Evolutionary conservation across 192 early-diverging fungal genomes (phyloP), one percentile per base, ranked within the genome.

Genomic region (Coemansia sp.): DNA sequence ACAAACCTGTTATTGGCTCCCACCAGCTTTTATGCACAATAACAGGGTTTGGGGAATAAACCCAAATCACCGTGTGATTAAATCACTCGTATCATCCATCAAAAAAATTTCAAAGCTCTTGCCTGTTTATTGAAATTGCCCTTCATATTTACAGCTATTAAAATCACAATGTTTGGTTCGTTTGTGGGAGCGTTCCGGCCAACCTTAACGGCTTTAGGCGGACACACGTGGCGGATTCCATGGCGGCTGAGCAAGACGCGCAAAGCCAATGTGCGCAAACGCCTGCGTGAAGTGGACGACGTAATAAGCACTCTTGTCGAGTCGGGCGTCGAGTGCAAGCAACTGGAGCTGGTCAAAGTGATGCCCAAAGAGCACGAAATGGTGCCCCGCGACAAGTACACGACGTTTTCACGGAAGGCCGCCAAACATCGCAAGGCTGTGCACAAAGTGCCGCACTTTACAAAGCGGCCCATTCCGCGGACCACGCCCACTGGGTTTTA

Each of bases 391-490:
- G 88, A 92, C 70, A 93, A 93, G 72, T 93, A 93, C 78, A 89
- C 87, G 12, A 88, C 88, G 15, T 93, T 93, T 66, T 90, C 88
- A 56, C 88, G 89, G 58, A 82, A 76, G 21, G 84, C 84, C 60
- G 79, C 76, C 53, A 84, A 86, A 37, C 85, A 91, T 65, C 86
- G 89, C 60, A 93, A 93, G 81, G 86, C 87, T 57, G 75, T 92
- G 15, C 92, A 93, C 81, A 88, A 89, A 71, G 90, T 93, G 10
- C 92, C 90, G 56, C 87, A 93, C 62, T 93, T 93, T 71, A 91
- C 92, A 29, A 92, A 92, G 71, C 84, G 86, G 41, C 84, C 90
- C 14, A 83, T 88, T 25, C 80, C 83, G 9, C 86, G 91, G 43
- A 89, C 88, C 8, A 86, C 85, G 50, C 91, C 91, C 17, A 64